These are phyloP conservation scores for Verticillium nubilum DNA, from an alignment of 2,329 filamentous ascomycete genomes.

Conservation along the genomic window DNA sequence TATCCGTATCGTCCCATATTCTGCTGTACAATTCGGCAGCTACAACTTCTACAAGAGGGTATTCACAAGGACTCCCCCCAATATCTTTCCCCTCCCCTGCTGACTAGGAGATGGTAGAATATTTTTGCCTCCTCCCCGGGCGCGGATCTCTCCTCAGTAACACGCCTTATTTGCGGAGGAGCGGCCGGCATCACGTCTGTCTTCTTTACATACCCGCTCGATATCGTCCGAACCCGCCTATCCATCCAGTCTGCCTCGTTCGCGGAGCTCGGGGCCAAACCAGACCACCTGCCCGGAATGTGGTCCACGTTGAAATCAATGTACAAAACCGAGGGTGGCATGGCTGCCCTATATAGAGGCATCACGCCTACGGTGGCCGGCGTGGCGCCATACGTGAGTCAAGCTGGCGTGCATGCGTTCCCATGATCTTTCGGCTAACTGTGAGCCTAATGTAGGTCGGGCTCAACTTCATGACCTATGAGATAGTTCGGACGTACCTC, in stretches of 20 bases:
- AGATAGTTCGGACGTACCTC: constrained; percentile 75
- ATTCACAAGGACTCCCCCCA: constrained; percentile 14
- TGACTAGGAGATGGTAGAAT: constrained; percentile 33
- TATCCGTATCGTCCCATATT: constrained; percentile 96
- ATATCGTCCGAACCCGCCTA: constrained; percentile 91
- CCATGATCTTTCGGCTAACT: constrained; percentile 11
- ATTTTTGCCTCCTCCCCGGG: constrained; percentile 75
- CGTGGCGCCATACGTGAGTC: constrained; percentile 79
- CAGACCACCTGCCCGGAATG: constrained; percentile 80
- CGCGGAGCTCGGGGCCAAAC: constrained; percentile 60
- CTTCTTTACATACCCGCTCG: constrained; percentile 89
- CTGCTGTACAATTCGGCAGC: constrained; percentile 94
- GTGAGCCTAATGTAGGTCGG: constrained; percentile 58
- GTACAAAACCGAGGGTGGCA: constrained; percentile 87
- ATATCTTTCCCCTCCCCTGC: not conserved
- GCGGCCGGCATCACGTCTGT: constrained; percentile 93
- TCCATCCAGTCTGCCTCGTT: constrained; percentile 99
- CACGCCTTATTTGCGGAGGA: constrained; percentile 83
- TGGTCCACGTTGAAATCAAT: constrained; percentile 75
- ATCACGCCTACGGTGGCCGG: constrained; percentile 92
- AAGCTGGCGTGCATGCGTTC: not conserved
- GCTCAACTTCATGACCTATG: constrained; percentile 98
- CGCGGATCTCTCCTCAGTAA: constrained; percentile 64
- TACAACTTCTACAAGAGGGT: constrained; percentile 97
- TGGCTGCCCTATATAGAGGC: constrained; percentile 83